phyloP scores from a whole-genome alignment of 2,329 filamentous ascomycete genomes.

The Plectosphaerella plurivora region DNA sequence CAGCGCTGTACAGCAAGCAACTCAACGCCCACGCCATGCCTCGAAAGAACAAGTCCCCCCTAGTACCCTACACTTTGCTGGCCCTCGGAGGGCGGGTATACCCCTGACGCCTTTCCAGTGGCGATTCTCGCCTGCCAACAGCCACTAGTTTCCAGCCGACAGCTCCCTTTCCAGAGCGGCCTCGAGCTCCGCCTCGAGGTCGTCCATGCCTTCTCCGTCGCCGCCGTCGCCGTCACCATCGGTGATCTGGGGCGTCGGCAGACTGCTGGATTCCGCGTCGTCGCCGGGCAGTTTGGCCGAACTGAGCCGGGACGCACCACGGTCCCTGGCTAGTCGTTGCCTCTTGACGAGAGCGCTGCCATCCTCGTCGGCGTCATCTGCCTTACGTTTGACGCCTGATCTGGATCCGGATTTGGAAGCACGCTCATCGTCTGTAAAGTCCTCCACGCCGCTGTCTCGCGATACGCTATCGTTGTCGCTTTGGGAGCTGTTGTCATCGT shows the following conservation, averaged over 20 bases:
- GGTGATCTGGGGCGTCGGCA: conserved; percentile 35
- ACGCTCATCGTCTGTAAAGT: conserved; percentile 2
- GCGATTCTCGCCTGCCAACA: background rate
- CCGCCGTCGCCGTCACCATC: conserved; percentile 36
- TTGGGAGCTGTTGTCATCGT: background rate
- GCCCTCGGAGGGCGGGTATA: conserved; percentile 11
- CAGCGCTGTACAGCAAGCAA: background rate
- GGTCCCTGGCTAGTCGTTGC: conserved; percentile 40
- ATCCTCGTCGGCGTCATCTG: conserved; percentile 17
- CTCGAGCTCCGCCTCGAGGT: conserved; percentile 59
- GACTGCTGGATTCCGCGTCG: conserved; percentile 27
- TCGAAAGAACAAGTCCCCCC: conserved; percentile 1
- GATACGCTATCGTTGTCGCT: conserved; percentile 20
- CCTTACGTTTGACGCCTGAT: conserved; percentile 9
- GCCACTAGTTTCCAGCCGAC: background rate
- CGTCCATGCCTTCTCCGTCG: conserved; percentile 46
- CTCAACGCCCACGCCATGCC: conserved; percentile 14
- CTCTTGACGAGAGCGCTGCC: conserved; percentile 41
- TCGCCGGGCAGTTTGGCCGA: conserved; percentile 36
- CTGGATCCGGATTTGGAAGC: background rate
- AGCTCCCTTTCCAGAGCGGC: conserved; percentile 46
- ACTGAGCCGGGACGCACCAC: conserved; percentile 41
- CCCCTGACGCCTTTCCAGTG: background rate
- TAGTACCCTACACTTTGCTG: background rate
- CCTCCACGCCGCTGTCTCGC: conserved; percentile 10